Evolutionary conservation across 2,329 filamentous ascomycete species (phyloP).

Genomic region (Fusarium duplospermum): DNA sequence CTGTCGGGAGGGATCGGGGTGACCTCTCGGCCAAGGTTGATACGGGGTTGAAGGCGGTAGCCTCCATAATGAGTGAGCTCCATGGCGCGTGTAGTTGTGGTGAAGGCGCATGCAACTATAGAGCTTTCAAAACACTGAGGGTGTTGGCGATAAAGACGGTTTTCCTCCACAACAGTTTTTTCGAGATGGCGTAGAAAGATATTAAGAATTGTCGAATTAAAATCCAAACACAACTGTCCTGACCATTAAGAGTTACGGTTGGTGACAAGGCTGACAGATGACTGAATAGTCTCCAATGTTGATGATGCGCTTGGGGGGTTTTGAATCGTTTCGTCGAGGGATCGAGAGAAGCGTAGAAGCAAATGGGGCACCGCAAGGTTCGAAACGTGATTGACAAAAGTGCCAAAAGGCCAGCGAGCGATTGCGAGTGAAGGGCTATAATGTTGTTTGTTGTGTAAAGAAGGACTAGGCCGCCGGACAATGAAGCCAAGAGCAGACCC

Average conservation of each 20-base stretch:
- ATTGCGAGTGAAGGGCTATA: slow-evolving; percentile 29
- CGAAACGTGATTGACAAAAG: slow-evolving; percentile 18
- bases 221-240: slow-evolving; percentile 29
- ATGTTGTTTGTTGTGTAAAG: slow-evolving; percentile 34
- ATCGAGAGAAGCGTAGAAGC: slow-evolving; percentile 27
- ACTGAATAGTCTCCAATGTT: slow-evolving; percentile 27
- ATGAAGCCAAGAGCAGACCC: slow-evolving; percentile 28
- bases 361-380: slow-evolving; percentile 18
- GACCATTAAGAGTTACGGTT: slow-evolving; percentile 38
- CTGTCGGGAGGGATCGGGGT: slow-evolving; percentile 2
- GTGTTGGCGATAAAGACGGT: slow-evolving; percentile 14
- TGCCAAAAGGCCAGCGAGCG: slow-evolving; percentile 38
- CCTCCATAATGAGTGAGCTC: slow-evolving; percentile 33
- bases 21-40: slow-evolving; percentile 40
- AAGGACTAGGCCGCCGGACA: slow-evolving; percentile 36
- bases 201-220: slow-evolving; percentile 39
- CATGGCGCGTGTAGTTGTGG: slow-evolving; percentile 24
- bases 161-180: slow-evolving; percentile 22
- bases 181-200: slow-evolving; percentile 19
- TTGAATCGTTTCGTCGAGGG: slow-evolving; percentile 37
- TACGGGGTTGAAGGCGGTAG: slow-evolving; percentile 43
- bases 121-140: slow-evolving; percentile 16
- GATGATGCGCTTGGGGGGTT: slow-evolving; percentile 23
- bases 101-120: slow-evolving; percentile 21
- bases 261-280: slow-evolving; percentile 16